Evolutionary conservation across 208 protist genomes (phyloP).

Genomic region (Trichomonas gallinae): DNA sequence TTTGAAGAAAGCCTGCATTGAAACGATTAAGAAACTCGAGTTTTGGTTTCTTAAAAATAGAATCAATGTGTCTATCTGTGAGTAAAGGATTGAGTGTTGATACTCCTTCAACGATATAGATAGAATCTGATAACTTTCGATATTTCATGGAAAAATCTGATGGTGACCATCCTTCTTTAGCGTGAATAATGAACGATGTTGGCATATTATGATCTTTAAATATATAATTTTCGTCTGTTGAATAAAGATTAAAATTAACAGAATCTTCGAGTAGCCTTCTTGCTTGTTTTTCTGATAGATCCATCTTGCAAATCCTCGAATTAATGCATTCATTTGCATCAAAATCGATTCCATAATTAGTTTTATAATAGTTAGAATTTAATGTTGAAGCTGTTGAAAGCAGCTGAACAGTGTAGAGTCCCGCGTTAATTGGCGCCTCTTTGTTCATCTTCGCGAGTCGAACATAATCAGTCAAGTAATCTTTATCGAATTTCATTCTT

Average conservation of each 20-base stretch:
- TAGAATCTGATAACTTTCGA: neutral
- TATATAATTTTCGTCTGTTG: neutral
- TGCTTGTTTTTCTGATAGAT: neutral
- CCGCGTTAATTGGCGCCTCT: neutral
- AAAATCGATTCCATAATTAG: neutral
- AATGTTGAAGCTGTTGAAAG: neutral
- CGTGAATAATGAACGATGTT: neutral
- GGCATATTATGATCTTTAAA: neutral
- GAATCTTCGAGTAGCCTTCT: neutral
- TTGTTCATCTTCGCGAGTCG: neutral
- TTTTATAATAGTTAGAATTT: neutral
- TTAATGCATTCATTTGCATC: neutral
- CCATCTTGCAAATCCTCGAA: neutral
- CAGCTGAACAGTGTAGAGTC: neutral
- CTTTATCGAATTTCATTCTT: neutral
- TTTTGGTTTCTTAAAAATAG: neutral
- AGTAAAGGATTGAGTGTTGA: neutral
- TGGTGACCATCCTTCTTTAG: neutral
- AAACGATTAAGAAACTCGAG: neutral
- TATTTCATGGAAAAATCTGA: neutral
- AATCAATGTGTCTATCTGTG: neutral
- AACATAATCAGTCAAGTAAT: neutral
- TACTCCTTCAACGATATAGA: neutral
- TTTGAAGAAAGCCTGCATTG: neutral
- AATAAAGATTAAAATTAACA: neutral